Base-by-base conservation (phyloP, 1,284 basidiomycete species). In the Mycena sp. region DNA sequence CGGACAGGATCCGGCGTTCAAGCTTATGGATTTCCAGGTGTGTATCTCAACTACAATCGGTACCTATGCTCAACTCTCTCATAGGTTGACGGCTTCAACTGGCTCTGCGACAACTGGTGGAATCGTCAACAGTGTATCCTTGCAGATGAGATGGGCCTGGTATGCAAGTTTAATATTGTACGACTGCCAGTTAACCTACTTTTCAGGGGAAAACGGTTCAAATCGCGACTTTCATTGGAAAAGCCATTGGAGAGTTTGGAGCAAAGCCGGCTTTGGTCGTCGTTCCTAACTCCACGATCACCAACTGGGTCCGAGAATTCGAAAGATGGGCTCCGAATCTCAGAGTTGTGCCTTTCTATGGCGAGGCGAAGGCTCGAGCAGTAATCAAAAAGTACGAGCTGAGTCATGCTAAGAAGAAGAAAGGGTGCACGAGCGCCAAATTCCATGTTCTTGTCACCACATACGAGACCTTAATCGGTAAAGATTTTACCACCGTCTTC, bases 131-230 rank as follows among this genome's bases (percentile, higher is more conserved):
- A 93, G 50, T 96, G 94, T 76, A 99, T 98, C 75, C 87, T 99
- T n/a, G 96, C 97, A 3, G 97, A 99, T 79, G 97, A 99, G 82
- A 99, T 99, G 97, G 96, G 96, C 66, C 82, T 97, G 76, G 94
- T 94, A 80, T 72, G 89, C 81, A 46, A 16, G 13, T 4, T 61
- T 16, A 7, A 54, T 44, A 66, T 62, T 25, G 44, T 69, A 62
- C 4, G 65, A 22, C 61, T 39, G 66, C 37, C 25, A 73, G 13
- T 69, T 72, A 72, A 75, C 48, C 20, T 50, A 11, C 74, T 61
- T 60, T 18, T 6, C 22, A 97, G 90, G 96, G 95, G 0, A 97
- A 97, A 86, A 98, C 97, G 0, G 94, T 99, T 4, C 96, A 98
- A 81, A 93, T 98, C 56, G 91, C 93, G 39, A 91, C 94, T 0